Percentiles rank a stretch among this genome's conserved stretches.
phyloP scores from a whole-genome alignment of 2,329 filamentous ascomycete species.

The Aspergillus amoenus region DNA sequence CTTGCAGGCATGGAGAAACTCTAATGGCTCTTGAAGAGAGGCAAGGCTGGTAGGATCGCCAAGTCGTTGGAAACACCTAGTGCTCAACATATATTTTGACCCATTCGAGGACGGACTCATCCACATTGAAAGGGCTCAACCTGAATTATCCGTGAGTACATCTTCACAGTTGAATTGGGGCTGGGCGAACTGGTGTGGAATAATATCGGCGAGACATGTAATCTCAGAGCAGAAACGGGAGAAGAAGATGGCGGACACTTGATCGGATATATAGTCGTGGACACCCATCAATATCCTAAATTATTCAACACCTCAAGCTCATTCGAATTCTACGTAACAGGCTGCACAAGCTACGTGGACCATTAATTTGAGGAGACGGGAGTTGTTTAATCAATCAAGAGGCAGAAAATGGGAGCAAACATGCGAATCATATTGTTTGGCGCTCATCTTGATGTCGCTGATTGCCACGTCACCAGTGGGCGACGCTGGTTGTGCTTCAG shows the following conservation, averaged over 20 bases:
- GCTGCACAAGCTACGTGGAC: slow-evolving; percentile 30
- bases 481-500: slow-evolving; percentile 27
- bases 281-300: not conserved
- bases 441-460: slow-evolving; percentile 20
- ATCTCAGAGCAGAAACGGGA: not conserved
- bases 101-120: not conserved
- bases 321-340: slow-evolving; percentile 8
- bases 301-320: slow-evolving; percentile 12
- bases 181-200: not conserved
- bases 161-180: not conserved
- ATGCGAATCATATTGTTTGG: slow-evolving; percentile 23
- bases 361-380: slow-evolving; percentile 18
- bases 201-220: not conserved
- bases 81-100: not conserved
- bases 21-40: not conserved
- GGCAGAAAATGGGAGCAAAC: slow-evolving; percentile 17
- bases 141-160: not conserved
- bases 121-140: not conserved
- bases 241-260: not conserved
- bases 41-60: not conserved
- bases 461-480: slow-evolving; percentile 35
- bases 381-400: slow-evolving; percentile 20
- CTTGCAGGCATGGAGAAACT: slow-evolving; percentile 7
- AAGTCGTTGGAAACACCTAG: not conserved
- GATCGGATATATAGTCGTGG: slow-evolving; percentile 4